Base-by-base conservation (phyloP, 1,284 basidiomycete genomes). In the Leccinum solheimii region DNA sequence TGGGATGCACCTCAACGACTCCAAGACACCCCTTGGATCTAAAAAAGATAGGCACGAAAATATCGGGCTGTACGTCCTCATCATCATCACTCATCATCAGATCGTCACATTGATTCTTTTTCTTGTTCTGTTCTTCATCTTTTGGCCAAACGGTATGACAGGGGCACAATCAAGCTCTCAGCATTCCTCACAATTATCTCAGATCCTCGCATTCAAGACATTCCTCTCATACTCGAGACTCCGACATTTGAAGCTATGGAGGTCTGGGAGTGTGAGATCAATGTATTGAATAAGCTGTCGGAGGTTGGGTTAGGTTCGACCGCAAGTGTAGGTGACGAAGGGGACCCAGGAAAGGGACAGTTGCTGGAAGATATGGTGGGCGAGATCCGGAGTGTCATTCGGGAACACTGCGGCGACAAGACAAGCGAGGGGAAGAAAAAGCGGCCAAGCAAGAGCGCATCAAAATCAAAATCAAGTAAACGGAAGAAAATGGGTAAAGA, bases 1-100 rank as follows among this genome's bases (percentile, higher is more conserved):
- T 5, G 92, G 87, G 1, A 88, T 95, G 81, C 94, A 96, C 72
- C 72, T 95, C 58, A 96, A 96, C 74, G 93, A 95, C 72, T 92
- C 90, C 4, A 92, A 92, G 70, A 81, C 80, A 14, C 78, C 77
- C 0, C 78, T 87, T 6, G 84, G 81, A 1, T 87, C 86, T 23
- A 86, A 84, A 68, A 86, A 86, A 66, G 94, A 95, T 71, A 76
- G 91, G 32, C 93, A 95, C 69, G 88, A 92, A 72, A 95, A 94
- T 65, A 87, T 95, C 50, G 94, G 92, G 14, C 72, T 91, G 88
- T 91, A 68, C 67, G 68, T 54, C 50, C 14, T 30, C 5, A 16
- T 59, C 26, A 3, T 30, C 5, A 16, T 59, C 26, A 3, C 23
- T 21, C 13, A 14, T 21, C 38, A 26, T 19, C 38, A 26, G 2